Base-by-base conservation (phyloP, 2,329 filamentous ascomycete species). In the Cytospora piceae region DNA sequence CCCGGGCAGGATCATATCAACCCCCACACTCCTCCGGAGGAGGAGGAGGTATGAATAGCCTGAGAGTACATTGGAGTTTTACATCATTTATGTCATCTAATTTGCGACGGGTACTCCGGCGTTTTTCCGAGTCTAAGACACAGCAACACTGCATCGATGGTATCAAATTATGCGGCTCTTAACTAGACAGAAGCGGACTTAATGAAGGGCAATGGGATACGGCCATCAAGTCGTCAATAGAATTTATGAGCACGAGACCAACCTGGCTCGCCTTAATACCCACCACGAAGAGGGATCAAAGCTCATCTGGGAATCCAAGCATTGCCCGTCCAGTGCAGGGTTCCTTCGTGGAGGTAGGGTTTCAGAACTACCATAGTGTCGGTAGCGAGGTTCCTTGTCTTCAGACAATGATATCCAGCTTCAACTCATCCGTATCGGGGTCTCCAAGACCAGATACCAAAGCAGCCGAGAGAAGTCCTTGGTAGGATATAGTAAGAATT, bases 1-100 rank as follows among this genome's bases (percentile, higher is more conserved):
- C 75, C 74, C 6, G 76, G 76, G 3, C 78, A 79, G 59, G 78
- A 79, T 17, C n/a, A 49, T 22, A 49, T 24, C 46, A 49, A 24
- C 46, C 22, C 46, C 11, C n/a, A 49, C 11, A 49, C n/a, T 24
- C 22, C 46, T 20, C n/a, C 46, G 9, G 46, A 49, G 46, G 46
- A 49, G 11, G 46, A 49, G n/a, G 46, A 22, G 11, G 46, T 49
- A 49, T 49, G 34, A 49, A 7, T n/a, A 4, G 20, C n/a, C n/a
- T 49, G 22, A 24, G 9, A 20, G n/a, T 22, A 24, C 20, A 4
- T 49, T 49, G n/a, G n/a, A 14, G 7, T 12, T 12, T 49, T 24
- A 24, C 11, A 49, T 49, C n/a, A n/a, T n/a, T n/a, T n/a, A 12
- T 49, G 46, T 49, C 46, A 49, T 49, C 46, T 49, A 49, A 24